These are phyloP conservation scores for Cercospora sp. DNA, from an alignment of 2,329 filamentous ascomycete genomes.

Conservation along the genomic window DNA sequence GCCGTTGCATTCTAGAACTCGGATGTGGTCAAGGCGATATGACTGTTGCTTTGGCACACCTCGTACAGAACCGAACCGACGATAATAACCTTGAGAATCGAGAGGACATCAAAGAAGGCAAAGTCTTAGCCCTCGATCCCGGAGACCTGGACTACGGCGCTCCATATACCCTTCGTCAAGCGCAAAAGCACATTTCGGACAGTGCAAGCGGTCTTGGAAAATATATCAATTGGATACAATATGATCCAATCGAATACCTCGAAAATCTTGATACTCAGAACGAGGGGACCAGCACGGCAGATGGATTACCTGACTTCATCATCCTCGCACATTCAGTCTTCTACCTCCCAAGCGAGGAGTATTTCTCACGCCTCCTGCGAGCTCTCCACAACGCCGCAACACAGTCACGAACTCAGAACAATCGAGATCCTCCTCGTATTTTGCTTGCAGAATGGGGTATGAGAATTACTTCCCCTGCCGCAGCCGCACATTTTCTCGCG, in stretches of 20 bases:
- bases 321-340: conserved; percentile 21
- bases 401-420: background rate
- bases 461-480: conserved; percentile 24
- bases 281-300: background rate
- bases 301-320: conserved; percentile 1
- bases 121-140: conserved; percentile 14
- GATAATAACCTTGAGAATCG: background rate
- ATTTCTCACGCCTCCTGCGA: background rate
- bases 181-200: conserved; percentile 6
- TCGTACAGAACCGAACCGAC: conserved; percentile 35
- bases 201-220: background rate
- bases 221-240: conserved; percentile 14
- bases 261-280: background rate
- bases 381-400: background rate
- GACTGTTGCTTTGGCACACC: conserved; percentile 54
- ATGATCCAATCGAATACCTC: conserved; percentile 13
- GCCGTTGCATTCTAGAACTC: conserved; percentile 52
- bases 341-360: conserved; percentile 13
- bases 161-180: conserved; percentile 16
- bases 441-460: conserved; percentile 20
- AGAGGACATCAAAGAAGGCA: background rate
- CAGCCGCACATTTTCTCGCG: conserved; percentile 55
- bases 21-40: conserved; percentile 62
- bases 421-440: background rate
- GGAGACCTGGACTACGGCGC: conserved; percentile 15